A percentile compares a stretch with the other conserved stretches of the same genome.
phyloP scores from a whole-genome alignment of 192 early-diverging fungal genomes.

The Chytriomyces sp. region DNA sequence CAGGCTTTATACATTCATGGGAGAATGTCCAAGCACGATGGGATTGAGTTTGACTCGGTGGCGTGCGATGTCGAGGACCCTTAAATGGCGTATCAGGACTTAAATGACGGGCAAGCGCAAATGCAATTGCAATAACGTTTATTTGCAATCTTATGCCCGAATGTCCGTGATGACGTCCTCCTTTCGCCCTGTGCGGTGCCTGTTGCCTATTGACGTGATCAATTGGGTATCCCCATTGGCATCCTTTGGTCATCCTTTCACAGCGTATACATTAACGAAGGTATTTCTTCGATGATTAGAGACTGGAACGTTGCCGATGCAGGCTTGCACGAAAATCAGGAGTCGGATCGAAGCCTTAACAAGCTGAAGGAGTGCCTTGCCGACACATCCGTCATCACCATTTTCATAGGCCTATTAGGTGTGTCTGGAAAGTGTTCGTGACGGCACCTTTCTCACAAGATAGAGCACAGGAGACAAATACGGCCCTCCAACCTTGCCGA shows the following conservation, averaged over 20 bases:
- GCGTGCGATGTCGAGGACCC: too few relatives aligned
- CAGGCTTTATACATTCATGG: too few relatives aligned
- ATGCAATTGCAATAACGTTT: too few relatives aligned
- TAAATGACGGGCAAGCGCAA: too few relatives aligned
- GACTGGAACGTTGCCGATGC: conserved; percentile 24
- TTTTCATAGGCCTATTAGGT: conserved; percentile 22
- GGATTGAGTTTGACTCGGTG: too few relatives aligned
- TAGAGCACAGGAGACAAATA: conserved; percentile 33
- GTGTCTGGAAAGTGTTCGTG: conserved; percentile 3
- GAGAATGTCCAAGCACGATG: too few relatives aligned
- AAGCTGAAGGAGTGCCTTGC: not conserved
- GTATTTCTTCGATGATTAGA: not conserved
- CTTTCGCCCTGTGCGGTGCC: not conserved
- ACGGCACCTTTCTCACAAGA: not conserved
- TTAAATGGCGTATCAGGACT: too few relatives aligned
- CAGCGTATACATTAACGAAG: too few relatives aligned
- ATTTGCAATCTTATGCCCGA: not conserved
- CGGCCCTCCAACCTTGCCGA: conserved; percentile 20
- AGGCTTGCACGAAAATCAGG: conserved; percentile 21
- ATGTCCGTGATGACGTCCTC: not conserved
- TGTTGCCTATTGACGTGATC: too few relatives aligned
- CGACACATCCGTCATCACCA: not conserved
- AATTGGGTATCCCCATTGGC: too few relatives aligned
- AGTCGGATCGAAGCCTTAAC: conserved; percentile 15
- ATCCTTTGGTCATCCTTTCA: too few relatives aligned